Evolutionary conservation across 352 stramenopile genomes (phyloP), one percentile per base, ranked within the genome.

Genomic region (Pythium sukuiense): DNA sequence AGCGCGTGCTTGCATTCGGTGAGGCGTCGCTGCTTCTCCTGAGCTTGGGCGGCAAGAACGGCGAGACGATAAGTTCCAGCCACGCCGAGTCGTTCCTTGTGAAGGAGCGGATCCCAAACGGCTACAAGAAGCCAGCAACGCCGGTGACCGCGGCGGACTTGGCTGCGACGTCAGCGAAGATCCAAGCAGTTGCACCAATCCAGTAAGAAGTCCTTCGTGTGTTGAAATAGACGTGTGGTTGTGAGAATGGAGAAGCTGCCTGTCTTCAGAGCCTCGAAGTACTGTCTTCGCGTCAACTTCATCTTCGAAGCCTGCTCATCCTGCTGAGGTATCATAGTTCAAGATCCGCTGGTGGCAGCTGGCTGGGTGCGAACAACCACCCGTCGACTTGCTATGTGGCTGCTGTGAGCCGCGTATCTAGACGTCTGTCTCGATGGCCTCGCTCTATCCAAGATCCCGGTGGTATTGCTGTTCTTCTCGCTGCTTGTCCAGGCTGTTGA

Each of bases 21-120:
- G 75, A 82, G 59, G 65, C 72, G 13, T 57, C 69, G 30, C n/a
- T 80, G 16, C 39, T 82, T 30, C 68, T 82, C 20, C 30, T 62
- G 2, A 61, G 55, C 11, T 45, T 80, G 9, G 65, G 70, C 20
- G 65, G 64, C 26, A 27, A 55, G n/a, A 20, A 58, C 13, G 46
- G 57, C 33, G 69, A 72, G 55, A 57, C 49, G 24, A 70, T 77
- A 27, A 56, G 35, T 27, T 45, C 43, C 4, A 52, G 16, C 6
- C 48, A 69, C 41, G 59, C 58, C 32, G 12, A 35, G 45, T 76
- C 66, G 50, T 80, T 80, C 39, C 53, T 80, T 32, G n/a, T 60
- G 30, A 16, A 76, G n/a, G 73, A 80, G 63, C 59, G 61, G 43
- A 67, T 80, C 50, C 73, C 73, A 30, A 24, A 20, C 0, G 67